Conservation (phyloP, 1,284 basidiomycete species). For the Calocybe gambosa region DNA sequence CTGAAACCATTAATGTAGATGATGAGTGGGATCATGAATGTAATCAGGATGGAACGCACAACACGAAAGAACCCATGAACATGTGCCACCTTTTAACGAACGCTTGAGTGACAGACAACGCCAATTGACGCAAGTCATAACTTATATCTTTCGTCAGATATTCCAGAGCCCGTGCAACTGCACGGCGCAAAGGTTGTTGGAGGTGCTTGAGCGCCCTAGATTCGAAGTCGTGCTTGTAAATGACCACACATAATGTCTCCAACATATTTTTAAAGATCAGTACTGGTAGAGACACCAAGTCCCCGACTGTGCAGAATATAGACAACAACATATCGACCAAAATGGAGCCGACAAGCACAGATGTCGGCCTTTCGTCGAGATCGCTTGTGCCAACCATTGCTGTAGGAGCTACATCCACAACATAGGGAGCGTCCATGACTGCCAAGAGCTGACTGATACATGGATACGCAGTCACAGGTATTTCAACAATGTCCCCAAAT, state of each 20-base stretch:
- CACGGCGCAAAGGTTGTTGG: slow-evolving; percentile 44
- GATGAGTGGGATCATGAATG: not conserved
- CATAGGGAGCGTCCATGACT: slow-evolving; percentile 52
- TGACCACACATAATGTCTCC: slow-evolving; percentile 54
- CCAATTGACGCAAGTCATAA: slow-evolving; percentile 60
- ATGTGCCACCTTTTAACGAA: slow-evolving; percentile 56
- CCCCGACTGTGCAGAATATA: slow-evolving; percentile 39
- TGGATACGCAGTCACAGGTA: slow-evolving; percentile 41
- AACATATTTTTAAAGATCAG: slow-evolving; percentile 51
- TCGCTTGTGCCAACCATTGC: slow-evolving; percentile 40
- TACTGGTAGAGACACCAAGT: slow-evolving; percentile 41
- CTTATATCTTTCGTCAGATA: slow-evolving; percentile 46
- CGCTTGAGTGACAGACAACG: slow-evolving; percentile 51
- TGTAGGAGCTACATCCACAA: slow-evolving; percentile 40
- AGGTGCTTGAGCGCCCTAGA: slow-evolving; percentile 44
- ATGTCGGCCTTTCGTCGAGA: slow-evolving; percentile 36
- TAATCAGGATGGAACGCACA: slow-evolving; percentile 30
- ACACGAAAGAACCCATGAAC: slow-evolving; percentile 46
- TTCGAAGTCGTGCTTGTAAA: slow-evolving; percentile 67
- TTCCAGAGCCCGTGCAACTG: slow-evolving; percentile 46
- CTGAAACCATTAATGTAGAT: slow-evolving; percentile 18
- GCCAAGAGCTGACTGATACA: slow-evolving; percentile 53
- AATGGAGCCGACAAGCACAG: slow-evolving; percentile 51
- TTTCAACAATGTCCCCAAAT: slow-evolving; percentile 38
- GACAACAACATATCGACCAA: slow-evolving; percentile 56